Base-by-base conservation (phyloP, 2,329 filamentous ascomycete species). In the Eutypella sp. region DNA sequence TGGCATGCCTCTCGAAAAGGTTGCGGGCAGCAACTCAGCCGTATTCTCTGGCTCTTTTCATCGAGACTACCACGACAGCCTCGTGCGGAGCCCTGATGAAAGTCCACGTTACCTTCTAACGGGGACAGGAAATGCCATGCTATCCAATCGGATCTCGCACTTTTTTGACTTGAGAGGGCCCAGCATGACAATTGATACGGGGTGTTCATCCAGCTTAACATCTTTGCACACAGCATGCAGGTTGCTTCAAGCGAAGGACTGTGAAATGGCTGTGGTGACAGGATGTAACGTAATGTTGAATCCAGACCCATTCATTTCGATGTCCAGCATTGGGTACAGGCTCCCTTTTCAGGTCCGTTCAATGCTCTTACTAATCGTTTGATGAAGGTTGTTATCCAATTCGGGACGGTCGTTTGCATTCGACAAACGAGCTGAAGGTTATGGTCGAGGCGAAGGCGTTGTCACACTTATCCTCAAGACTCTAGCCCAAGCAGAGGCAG, bases 111-210 rank as follows among this genome's bases (percentile, higher is more conserved):
- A 63, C 40, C 40, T 49, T 3, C 50, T 47, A 5, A 58, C 57
- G 16, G 61, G 61, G 16, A 49, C 29, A 16, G 57, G 46, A 25
- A 23, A 41, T 11, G 45, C 54, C 9, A 53, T 63, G 5, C 33
- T 64, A 6, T 49, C 59, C 3, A 66, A 67, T 46, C 50, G 64
- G 2, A 53, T 67, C 18, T 62, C 58, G 3, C 61, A 64, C 41
- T 58, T 60, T 42, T 61, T 64, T 29, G 59, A 66, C 37, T 52
- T 64, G 34, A 51, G 56, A n/a, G 63, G 63, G 8, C 58, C 61
- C 20, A 55, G 53, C 22, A 50, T 65, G 38, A 61, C 62, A 1
- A 49, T 67, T 9, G 59, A 67, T 19, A 66, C 62, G 9, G 65
- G 58, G 6, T 67, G 65, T 41, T 66, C 63, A 11, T 56, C 52